Percentiles rank a stretch among this genome's conserved stretches.
These are phyloP conservation scores for Dactylella cylindrospora DNA, from an alignment of 2,329 filamentous ascomycete species.

Conservation along the genomic window DNA sequence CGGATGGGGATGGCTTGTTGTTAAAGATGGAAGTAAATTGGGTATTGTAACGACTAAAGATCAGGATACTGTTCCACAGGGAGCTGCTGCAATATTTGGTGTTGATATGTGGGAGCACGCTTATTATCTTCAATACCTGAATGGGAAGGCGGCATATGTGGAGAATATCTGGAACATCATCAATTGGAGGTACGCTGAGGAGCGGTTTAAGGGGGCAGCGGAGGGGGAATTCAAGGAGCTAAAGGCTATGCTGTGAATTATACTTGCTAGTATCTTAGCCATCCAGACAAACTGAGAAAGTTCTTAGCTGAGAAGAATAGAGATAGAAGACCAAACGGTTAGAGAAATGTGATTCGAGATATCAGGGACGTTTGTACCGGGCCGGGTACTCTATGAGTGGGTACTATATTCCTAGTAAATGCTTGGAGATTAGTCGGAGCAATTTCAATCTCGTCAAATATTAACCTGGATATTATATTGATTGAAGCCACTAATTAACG, in stretches of 20 bases:
- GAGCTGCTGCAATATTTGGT: slow-evolving; percentile 70
- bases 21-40: slow-evolving; percentile 60
- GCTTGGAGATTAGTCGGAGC: no score
- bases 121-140: slow-evolving; percentile 82
- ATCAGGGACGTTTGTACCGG: no score
- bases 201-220: slow-evolving; percentile 57
- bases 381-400: no score
- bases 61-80: slow-evolving; percentile 72
- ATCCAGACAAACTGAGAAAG: no score
- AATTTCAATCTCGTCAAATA: no score
- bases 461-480: no score
- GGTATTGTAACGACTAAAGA: slow-evolving; percentile 80
- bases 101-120: slow-evolving; percentile 91
- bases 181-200: slow-evolving; percentile 72
- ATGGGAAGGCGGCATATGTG: slow-evolving; percentile 73
- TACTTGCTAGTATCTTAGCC: slow-evolving; percentile 33
- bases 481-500: no score
- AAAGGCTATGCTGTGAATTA: slow-evolving; percentile 35
- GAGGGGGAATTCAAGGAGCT: slow-evolving; percentile 30
- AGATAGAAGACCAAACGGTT: no score
- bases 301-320: no score
- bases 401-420: no score
- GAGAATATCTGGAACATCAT: slow-evolving; percentile 76
- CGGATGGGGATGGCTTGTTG: slow-evolving; percentile 85
- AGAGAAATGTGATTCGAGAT: no score